Conservation (phyloP, 352 stramenopile species). For the Phytophthora podocarpi region DNA sequence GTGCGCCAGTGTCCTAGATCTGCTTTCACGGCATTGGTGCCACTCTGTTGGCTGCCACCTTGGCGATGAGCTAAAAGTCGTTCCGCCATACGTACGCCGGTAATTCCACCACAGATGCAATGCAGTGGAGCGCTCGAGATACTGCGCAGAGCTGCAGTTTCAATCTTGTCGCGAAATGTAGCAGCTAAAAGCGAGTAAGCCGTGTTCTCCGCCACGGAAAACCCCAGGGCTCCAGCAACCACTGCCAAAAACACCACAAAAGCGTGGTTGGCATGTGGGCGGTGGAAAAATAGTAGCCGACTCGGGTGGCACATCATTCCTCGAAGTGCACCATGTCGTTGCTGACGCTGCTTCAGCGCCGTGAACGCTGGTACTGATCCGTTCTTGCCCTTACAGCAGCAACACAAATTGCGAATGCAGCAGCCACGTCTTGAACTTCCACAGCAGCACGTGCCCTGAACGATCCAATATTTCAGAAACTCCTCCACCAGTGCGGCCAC, state of each 20-base stretch:
- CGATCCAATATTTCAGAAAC: slow-evolving; percentile 69
- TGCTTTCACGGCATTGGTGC: slow-evolving; percentile 12
- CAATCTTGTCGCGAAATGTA: slow-evolving; percentile 39
- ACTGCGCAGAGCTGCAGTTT: slow-evolving; percentile 46
- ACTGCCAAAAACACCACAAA: slow-evolving; percentile 68
- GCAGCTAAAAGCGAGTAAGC: slow-evolving; percentile 47
- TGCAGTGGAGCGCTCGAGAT: slow-evolving; percentile 60
- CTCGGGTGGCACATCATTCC: slow-evolving; percentile 58
- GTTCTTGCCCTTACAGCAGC: slow-evolving; percentile 25
- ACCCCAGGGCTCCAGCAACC: slow-evolving; percentile 54
- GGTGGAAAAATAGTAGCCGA: slow-evolving; percentile 48
- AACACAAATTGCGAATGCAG: slow-evolving; percentile 12
- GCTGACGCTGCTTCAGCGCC: slow-evolving; percentile 27
- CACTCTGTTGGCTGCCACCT: slow-evolving; percentile 12
- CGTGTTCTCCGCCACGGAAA: slow-evolving; percentile 69
- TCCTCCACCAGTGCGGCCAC: slow-evolving; percentile 73
- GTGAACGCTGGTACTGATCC: slow-evolving; percentile 31
- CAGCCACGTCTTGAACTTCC: slow-evolving; percentile 11
- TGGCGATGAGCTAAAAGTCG: slow-evolving; percentile 33
- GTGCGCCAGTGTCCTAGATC: slow-evolving; percentile 41
- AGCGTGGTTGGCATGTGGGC: slow-evolving; percentile 52
- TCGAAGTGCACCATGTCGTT: slow-evolving; percentile 29
- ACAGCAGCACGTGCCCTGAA: slow-evolving; percentile 57
- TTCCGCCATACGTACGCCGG: slow-evolving; percentile 62
- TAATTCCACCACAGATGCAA: slow-evolving; percentile 66